Evolutionary conservation across 2,329 filamentous ascomycete genomes (phyloP).

Genomic region (Ploettnerulaceae sp.): DNA sequence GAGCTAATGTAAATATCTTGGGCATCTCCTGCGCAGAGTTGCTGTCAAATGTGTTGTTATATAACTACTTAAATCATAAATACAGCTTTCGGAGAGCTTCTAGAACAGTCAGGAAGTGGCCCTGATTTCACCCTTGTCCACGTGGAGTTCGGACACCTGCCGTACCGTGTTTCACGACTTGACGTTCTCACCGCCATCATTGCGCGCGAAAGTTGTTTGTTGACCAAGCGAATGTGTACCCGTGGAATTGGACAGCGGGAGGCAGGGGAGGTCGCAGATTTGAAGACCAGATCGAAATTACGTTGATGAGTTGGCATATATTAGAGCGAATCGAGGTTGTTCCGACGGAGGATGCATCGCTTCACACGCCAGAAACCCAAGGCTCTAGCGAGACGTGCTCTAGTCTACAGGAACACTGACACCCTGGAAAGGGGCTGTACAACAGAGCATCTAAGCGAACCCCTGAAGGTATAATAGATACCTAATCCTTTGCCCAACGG

Average conservation of each 20-base stretch:
- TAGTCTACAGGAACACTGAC: no score
- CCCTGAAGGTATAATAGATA: neutral
- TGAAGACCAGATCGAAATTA: constrained; percentile 26
- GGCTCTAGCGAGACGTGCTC: neutral
- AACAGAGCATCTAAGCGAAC: neutral
- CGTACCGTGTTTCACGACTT: constrained; percentile 22
- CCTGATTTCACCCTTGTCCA: constrained; percentile 8
- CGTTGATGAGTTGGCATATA: constrained; percentile 28
- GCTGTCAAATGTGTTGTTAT: neutral
- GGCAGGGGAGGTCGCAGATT: constrained; percentile 29
- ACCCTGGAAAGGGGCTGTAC: neutral
- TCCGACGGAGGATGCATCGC: neutral
- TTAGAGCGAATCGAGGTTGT: neutral
- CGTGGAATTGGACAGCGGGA: constrained; percentile 12
- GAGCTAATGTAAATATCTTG: neutral
- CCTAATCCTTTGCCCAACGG: neutral
- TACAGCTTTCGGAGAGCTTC: constrained; percentile 4
- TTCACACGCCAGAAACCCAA: neutral
- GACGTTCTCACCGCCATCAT: constrained; percentile 30
- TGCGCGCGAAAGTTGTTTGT: constrained; percentile 13
- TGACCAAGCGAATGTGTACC: constrained; percentile 11
- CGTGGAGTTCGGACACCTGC: constrained; percentile 16
- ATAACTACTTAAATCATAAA: neutral
- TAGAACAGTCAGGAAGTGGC: constrained; percentile 1
- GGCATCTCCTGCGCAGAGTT: neutral